These are phyloP conservation scores for Simmondsia chinensis DNA, from an alignment of 148 eudicot genomes.

Conservation along the genomic window DNA sequence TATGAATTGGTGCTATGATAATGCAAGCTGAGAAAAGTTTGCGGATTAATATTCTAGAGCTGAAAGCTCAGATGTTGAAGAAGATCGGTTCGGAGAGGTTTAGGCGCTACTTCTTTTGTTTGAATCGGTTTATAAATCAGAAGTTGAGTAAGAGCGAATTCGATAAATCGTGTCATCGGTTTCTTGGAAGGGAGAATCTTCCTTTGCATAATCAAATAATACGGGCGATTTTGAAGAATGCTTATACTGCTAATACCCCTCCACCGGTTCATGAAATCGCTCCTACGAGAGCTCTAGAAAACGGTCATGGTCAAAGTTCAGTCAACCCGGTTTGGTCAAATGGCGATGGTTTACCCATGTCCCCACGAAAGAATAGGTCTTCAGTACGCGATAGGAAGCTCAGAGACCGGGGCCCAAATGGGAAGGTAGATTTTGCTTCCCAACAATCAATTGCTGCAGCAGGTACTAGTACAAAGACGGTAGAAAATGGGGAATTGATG, in stretches of 20 bases:
- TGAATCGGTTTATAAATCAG: conserved; percentile 38
- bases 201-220: conserved; percentile 57
- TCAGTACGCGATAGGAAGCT: conserved; percentile 17
- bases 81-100: conserved; percentile 48
- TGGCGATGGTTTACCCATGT: conserved; percentile 30
- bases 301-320: conserved; percentile 18
- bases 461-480: conserved; percentile 13
- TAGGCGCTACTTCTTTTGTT: conserved; percentile 34
- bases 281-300: conserved; percentile 16
- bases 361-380: conserved; percentile 26
- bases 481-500: conserved; percentile 29
- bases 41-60: conserved; percentile 36
- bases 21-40: conserved; percentile 15
- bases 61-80: conserved; percentile 43
- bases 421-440: conserved; percentile 22
- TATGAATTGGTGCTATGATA: background rate
- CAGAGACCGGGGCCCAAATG: conserved; percentile 31
- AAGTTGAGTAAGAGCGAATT: conserved; percentile 48
- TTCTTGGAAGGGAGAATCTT: conserved; percentile 54
- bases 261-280: conserved; percentile 28
- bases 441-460: conserved; percentile 12
- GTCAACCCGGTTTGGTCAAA: conserved; percentile 26
- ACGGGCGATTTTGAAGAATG: conserved; percentile 49
- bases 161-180: conserved; percentile 35
- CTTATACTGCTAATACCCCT: conserved; percentile 40